Evolutionary conservation across 1,139 yeast species (phyloP), one percentile per base, ranked within the genome.

Genomic region (Starmera stellimalicola): DNA sequence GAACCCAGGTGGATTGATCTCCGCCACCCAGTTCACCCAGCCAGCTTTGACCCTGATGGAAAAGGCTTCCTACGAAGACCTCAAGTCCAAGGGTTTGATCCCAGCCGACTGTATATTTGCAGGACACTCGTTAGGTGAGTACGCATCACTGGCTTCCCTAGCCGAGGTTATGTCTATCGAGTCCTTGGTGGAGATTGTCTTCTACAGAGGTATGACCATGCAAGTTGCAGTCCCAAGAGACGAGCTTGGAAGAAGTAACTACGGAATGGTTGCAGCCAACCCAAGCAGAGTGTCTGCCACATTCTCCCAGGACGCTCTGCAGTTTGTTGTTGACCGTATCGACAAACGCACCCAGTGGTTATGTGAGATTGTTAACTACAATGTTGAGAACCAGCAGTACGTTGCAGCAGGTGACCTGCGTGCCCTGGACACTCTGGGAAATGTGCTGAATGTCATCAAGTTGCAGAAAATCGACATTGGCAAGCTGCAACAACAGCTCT

Each of bases 201-300:
- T 91, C 73, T 93, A 91, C 73, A 79, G 99, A 70, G 99, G 99
- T 73, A 91, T 91, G 98, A 91, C 99, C 32, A 91, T 91, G 98
- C 98, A 91, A 71, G 98, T 91, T 45, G 98, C 98, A 31, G 99
- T 91, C 46, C 97, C 97, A 55, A 79, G 99, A 66, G 99, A 91
- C 63, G 73, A 78, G 38, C 58, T 65, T 34, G 99, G 99, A 33
- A 81, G 98, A 66, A 91, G 98, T 41, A 91, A 93, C 69, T 91
- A 91, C 55, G 97, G 98, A 70, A 91, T 91, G 99, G 77, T 87
- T 68, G 98, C 99, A 34, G 91, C 91, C 40, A 91, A 93, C 66
- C 99, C 99, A 54, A 73, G 94, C 39, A 79, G 98, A 65, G 82
- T 91, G 42, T 77, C 84, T 40, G 65, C 84, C 38, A 82, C 95